Base-by-base conservation (phyloP, 768 basidiomycete genomes). In the Agaricus blazei region DNA sequence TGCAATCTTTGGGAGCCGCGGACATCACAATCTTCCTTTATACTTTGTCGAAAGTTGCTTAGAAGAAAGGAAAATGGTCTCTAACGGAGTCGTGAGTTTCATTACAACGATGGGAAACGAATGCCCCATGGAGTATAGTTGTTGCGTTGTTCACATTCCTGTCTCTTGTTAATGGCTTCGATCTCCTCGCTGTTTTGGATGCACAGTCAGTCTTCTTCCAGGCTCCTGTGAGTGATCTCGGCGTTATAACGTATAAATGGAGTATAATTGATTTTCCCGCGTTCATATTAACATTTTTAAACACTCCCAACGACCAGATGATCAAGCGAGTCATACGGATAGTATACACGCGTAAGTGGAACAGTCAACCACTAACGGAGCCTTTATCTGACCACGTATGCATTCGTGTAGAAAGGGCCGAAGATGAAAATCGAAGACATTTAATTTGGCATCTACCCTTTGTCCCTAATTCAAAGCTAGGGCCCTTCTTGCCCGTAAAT, bases 241-340 rank as follows among this genome's bases (percentile, higher is more conserved):
- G 54, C 41, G 48, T 49, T 56, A 44, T 28, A 49, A 31, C 36
- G 47, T 50, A 43, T 27, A n/a, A 14, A 44, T 42, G 28, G 15
- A 40, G 36, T 27, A 29, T 9, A 43, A 26, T 28, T 3, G 42
- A 19, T 19, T 23, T 56, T 56, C 48, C 37, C 48, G 54, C 54
- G 41, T 56, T 56, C 54, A 56, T 56, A 36, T 56, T 15, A 50
- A 31, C 9, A 36, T n/a, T 15, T 40, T 41, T 49, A 15, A 44
- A 43, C 31, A 29, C 54, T 27, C 49, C 54, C 36, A 29, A 26
- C 40, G 19, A 55, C 44, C 42, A 54, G 45, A 28, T 23, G 28
- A 44, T 26, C 4, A 15, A 48, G 41, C 14, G 42, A 50, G 31
- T 29, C 48, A 55, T 24, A 28, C 41, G 48, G 46, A 48, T 42